Evolutionary conservation across 768 basidiomycete genomes (phyloP).

Genomic region (Omphalotus guepiniiformis): DNA sequence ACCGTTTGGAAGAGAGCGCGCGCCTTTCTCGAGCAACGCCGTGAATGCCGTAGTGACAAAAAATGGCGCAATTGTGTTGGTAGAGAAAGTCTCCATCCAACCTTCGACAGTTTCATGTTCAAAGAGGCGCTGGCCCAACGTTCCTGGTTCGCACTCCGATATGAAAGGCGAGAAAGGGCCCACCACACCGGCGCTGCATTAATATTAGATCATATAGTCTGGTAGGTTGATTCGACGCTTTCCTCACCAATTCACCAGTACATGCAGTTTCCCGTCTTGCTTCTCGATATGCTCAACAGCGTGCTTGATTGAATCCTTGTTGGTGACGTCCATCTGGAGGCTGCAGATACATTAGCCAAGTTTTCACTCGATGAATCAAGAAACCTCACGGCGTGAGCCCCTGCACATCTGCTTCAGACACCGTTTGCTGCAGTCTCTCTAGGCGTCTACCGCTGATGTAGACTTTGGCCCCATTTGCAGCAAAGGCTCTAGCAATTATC

Average conservation of each 20-base stretch:
- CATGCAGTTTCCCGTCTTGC: conserved; percentile 1
- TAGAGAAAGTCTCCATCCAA: not conserved
- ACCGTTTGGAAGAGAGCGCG: not conserved
- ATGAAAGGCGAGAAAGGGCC: not conserved
- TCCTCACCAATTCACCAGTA: conserved; percentile 6
- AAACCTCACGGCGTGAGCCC: not conserved
- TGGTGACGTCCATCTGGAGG: not conserved
- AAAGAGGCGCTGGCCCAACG: not conserved
- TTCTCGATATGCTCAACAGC: not conserved
- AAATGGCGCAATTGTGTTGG: conserved; percentile 6
- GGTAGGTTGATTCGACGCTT: not conserved
- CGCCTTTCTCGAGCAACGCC: conserved; percentile 33
- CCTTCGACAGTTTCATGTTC: not conserved
- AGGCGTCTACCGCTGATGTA: conserved; percentile 16
- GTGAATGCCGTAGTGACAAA: conserved; percentile 15
- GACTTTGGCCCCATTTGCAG: conserved; percentile 17
- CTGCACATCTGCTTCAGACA: not conserved
- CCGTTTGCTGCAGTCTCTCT: conserved; percentile 12
- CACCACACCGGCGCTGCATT: not conserved
- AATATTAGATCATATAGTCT: not conserved
- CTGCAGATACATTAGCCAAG: too few relatives aligned
- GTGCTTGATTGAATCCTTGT: conserved; percentile 1
- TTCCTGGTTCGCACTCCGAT: not conserved
- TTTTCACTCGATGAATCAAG: too few relatives aligned
- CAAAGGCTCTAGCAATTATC: conserved; percentile 13